phyloP scores from a whole-genome alignment of 1,139 yeast species.

The Petasospora fabianii region DNA sequence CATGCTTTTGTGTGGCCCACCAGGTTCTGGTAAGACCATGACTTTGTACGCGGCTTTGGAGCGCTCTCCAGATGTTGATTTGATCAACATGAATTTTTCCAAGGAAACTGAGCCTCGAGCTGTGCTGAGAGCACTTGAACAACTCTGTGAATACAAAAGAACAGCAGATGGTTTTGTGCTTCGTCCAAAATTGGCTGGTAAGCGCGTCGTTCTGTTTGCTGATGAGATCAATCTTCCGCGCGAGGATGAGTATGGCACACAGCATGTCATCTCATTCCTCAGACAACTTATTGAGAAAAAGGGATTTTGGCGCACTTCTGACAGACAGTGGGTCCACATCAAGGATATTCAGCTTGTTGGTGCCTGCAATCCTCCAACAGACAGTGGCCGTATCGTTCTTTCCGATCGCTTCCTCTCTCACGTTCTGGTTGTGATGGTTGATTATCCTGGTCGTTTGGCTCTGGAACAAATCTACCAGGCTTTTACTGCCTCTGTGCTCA shows the following conservation, averaged over 20 bases:
- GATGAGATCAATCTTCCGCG: slow-evolving; percentile 89
- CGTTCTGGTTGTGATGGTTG: slow-evolving; percentile 66
- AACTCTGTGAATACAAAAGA: slow-evolving; percentile 61
- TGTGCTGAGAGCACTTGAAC: slow-evolving; percentile 64
- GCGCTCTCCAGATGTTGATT: slow-evolving; percentile 52
- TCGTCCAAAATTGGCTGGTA: slow-evolving; percentile 59
- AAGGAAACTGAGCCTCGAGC: slow-evolving; percentile 70
- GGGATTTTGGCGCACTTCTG: slow-evolving; percentile 73
- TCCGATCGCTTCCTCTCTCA: slow-evolving; percentile 69
- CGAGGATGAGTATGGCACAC: slow-evolving; percentile 72
- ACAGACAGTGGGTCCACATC: slow-evolving; percentile 65
- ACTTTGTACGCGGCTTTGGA: slow-evolving; percentile 69
- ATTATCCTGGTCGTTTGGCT: slow-evolving; percentile 70
- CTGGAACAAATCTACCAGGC: slow-evolving; percentile 64
- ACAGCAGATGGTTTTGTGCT: slow-evolving; percentile 50
- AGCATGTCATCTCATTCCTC: slow-evolving; percentile 66
- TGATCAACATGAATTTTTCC: slow-evolving; percentile 76
- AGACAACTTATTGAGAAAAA: slow-evolving; percentile 69
- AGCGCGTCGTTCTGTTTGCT: slow-evolving; percentile 81
- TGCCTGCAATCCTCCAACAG: slow-evolving; percentile 90
- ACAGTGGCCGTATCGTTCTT: slow-evolving; percentile 65
- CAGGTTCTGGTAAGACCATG: slow-evolving; percentile 98
- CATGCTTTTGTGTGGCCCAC: slow-evolving; percentile 87
- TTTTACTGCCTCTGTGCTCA: slow-evolving; percentile 56
- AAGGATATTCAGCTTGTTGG: slow-evolving; percentile 79